Evolutionary conservation across 1,139 yeast species (phyloP), one percentile per base, ranked within the genome.

Genomic region (Pneumocystis wakefieldiae): DNA sequence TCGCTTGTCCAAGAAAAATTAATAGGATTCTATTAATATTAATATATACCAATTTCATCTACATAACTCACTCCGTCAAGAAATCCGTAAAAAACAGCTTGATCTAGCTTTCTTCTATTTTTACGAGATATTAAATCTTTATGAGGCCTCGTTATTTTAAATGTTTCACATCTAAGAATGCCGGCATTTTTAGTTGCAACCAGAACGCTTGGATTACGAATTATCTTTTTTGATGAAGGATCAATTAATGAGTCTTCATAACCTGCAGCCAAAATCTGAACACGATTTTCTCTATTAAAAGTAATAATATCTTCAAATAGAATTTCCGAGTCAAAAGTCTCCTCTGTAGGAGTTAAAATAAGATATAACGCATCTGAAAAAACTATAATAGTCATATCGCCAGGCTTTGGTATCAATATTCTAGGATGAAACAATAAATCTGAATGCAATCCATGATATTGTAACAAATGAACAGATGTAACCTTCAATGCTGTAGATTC

Each of bases 301-400:
- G 79, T 76, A 24, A 89, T 76, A 8, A 81, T 77, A 70, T 89
- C 96, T 73, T 89, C 95, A 95, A 95, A 87, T 70, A 36, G 63
- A 67, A 61, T 35, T 57, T 41, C 24, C 48, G 38, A 32, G 61
- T 38, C 29, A 61, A 32, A 41, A 24, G 55, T 24, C 10, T 6
- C 19, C 14, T 48, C 32, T 2, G n/a, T 24, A 8, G 55, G 55
- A 24, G 55, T 48, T 12, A 29, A 48, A 48, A 48, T 48, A 48
- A 48, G 15, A 48, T 48, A 83, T 19, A 88, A 78, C 0, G 87
- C 80, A 64, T 82, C 80, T 8, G 81, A 81, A 64, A 85, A 77
- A 1, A 83, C 76, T 5, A 87, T 80, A 72, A 84, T 85, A 1
- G 87, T 85, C 0, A 90, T 83, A 19, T 77, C 76, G 5, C 80